Evolutionary conservation across 2,329 filamentous ascomycete genomes (phyloP).

Genomic region (Aspergillus brunneoviolaceus): DNA sequence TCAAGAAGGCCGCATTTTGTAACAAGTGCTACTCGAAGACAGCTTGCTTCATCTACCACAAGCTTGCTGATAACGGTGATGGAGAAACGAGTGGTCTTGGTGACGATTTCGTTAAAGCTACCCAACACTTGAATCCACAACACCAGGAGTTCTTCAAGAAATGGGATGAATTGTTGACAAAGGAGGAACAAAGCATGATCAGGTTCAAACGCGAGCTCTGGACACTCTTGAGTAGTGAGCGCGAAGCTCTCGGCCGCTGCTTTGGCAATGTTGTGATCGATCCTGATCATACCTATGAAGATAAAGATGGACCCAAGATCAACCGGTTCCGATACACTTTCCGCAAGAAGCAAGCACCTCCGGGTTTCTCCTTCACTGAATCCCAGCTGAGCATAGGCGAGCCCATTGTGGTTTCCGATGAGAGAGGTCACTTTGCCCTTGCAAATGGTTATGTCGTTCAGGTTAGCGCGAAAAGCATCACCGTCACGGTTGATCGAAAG

Average conservation of each 20-base stretch:
- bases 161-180: conserved; percentile 90
- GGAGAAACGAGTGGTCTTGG: conserved; percentile 78
- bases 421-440: conserved; percentile 90
- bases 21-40: conserved; percentile 86
- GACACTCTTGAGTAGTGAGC: conserved; percentile 89
- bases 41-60: conserved; percentile 91
- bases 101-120: conserved; percentile 76
- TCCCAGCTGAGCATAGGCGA: conserved; percentile 86
- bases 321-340: conserved; percentile 89
- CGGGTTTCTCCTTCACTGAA: conserved; percentile 80
- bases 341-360: conserved; percentile 62
- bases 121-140: conserved; percentile 70
- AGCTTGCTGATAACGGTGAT: conserved; percentile 78
- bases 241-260: conserved; percentile 84
- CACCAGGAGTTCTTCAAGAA: conserved; percentile 87
- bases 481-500: conserved; percentile 84
- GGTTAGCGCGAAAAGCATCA: conserved; percentile 72
- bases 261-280: conserved; percentile 86
- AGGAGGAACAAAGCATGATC: conserved; percentile 88
- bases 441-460: conserved; percentile 87
- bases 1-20: conserved; percentile 78
- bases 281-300: conserved; percentile 70
- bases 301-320: conserved; percentile 72
- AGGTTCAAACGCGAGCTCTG: conserved; percentile 87
- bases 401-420: conserved; percentile 93